Percentiles rank a stretch among this genome's conserved stretches.
Evolutionary conservation across 495 filamentous ascomycete genomes (phyloP).

Genomic region (Corynascus novoguineensis): DNA sequence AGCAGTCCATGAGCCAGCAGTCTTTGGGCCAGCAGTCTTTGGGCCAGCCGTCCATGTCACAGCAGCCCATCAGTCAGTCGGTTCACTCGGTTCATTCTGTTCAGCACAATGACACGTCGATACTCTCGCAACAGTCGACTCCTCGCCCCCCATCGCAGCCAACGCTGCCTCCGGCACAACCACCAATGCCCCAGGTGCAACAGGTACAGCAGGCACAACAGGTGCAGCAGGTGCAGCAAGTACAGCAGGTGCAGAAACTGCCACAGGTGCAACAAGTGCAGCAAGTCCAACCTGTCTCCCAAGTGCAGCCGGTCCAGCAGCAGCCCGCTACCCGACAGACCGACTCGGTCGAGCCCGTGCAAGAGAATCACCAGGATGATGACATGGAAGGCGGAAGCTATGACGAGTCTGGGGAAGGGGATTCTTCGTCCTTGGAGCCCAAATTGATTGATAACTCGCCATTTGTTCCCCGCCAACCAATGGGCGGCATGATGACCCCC

Average conservation of each 20-base stretch:
- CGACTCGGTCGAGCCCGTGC: slow-evolving; percentile 31
- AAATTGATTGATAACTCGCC: slow-evolving; percentile 41
- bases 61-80: slow-evolving; percentile 19
- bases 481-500: slow-evolving; percentile 48
- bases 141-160: slow-evolving; percentile 26
- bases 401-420: slow-evolving; percentile 35
- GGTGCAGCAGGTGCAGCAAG: slow-evolving; percentile 32
- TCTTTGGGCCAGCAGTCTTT: slow-evolving; percentile 19
- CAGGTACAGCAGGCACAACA: slow-evolving; percentile 36
- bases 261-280: slow-evolving; percentile 38
- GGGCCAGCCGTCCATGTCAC: slow-evolving; percentile 17
- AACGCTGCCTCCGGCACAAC: slow-evolving; percentile 24
- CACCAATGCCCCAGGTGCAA: slow-evolving; percentile 27
- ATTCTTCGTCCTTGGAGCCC: slow-evolving; percentile 36
- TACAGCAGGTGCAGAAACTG: slow-evolving; percentile 33
- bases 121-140: slow-evolving; percentile 27
- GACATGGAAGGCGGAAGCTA: slow-evolving; percentile 41
- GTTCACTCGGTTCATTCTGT: slow-evolving; percentile 23
- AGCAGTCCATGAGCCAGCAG: slow-evolving; percentile 16
- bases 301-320: slow-evolving; percentile 33
- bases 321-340: slow-evolving; percentile 34
- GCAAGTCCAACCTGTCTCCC: slow-evolving; percentile 33
- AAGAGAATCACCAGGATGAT: slow-evolving; percentile 36
- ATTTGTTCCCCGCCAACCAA: slow-evolving; percentile 40
- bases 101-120: slow-evolving; percentile 31